phyloP scores from a whole-genome alignment of 164 flowering plant species.

The Taxillus chinensis region DNA sequence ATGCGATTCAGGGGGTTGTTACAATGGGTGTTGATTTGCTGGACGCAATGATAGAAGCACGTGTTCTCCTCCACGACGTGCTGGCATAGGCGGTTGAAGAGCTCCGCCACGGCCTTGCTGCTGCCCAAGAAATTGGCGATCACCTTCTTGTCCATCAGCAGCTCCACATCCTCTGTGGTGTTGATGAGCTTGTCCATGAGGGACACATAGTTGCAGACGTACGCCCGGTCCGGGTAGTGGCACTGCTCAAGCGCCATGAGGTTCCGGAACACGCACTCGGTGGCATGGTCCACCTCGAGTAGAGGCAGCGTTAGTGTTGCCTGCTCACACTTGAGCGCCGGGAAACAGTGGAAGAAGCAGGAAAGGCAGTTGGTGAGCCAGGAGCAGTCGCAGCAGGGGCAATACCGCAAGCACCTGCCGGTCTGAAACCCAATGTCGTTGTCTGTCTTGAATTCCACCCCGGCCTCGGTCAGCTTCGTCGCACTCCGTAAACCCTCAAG shows the following conservation, averaged over 20 bases:
- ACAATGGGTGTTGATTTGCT: background rate
- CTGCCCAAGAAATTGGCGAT: background rate
- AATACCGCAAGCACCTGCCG: background rate
- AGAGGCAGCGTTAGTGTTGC: background rate
- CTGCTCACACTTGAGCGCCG: background rate
- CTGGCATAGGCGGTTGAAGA: background rate
- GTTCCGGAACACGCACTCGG: conserved; percentile 4
- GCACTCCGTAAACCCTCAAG: background rate
- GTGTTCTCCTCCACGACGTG: conserved; percentile 1
- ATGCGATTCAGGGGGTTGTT: background rate
- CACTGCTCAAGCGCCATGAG: conserved; percentile 7
- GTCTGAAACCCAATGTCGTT: background rate
- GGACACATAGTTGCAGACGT: conserved; percentile 1
- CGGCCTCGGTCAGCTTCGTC: background rate
- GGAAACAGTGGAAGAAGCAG: background rate
- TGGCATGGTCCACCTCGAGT: background rate
- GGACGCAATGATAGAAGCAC: background rate
- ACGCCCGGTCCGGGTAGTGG: background rate
- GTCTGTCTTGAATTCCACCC: background rate
- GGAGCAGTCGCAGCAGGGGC: conserved; percentile 1
- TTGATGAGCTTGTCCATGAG: background rate
- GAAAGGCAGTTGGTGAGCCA: background rate
- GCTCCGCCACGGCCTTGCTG: background rate
- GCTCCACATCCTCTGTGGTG: background rate
- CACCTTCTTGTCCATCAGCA: background rate